phyloP scores from a whole-genome alignment of 805 yeast genomes.

The Hanseniaspora pseudoguilliermondii region DNA sequence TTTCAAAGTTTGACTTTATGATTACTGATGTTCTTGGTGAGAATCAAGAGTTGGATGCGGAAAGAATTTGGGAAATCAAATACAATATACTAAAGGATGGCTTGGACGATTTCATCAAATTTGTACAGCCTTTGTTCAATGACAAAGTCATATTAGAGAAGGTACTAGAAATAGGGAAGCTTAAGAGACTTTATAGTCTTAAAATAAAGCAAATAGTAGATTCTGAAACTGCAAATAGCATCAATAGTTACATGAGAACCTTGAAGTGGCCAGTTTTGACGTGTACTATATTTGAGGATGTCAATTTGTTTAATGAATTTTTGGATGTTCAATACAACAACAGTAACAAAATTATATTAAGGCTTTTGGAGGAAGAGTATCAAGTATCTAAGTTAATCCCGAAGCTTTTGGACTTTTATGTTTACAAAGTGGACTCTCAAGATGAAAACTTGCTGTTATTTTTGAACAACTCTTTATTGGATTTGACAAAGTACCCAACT shows the following conservation, averaged over 20 bases:
- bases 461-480: constrained; percentile 38
- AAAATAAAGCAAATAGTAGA: neutral
- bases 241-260: constrained; percentile 39
- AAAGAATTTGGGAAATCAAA: constrained; percentile 61
- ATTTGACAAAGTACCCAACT: constrained; percentile 34
- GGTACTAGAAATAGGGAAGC: constrained; percentile 72
- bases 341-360: constrained; percentile 24
- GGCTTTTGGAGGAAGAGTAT: constrained; percentile 49
- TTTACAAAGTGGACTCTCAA: constrained; percentile 30
- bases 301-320: neutral
- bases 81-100: constrained; percentile 67
- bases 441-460: constrained; percentile 42
- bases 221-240: constrained; percentile 22
- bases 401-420: constrained; percentile 43
- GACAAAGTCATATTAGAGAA: constrained; percentile 29
- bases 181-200: constrained; percentile 44
- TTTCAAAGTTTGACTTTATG: constrained; percentile 11
- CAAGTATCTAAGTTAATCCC: constrained; percentile 36
- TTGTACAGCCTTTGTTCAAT: constrained; percentile 33
- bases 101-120: constrained; percentile 46
- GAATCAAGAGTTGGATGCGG: constrained; percentile 29
- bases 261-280: neutral
- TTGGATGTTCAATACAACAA: neutral
- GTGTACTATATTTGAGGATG: neutral
- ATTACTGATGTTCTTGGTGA: constrained; percentile 10